A percentile compares a stretch with the other conserved stretches of the same genome.
These are phyloP conservation scores for Poa pratensis DNA, from an alignment of 176 grass and related monocot species.

Conservation along the genomic window DNA sequence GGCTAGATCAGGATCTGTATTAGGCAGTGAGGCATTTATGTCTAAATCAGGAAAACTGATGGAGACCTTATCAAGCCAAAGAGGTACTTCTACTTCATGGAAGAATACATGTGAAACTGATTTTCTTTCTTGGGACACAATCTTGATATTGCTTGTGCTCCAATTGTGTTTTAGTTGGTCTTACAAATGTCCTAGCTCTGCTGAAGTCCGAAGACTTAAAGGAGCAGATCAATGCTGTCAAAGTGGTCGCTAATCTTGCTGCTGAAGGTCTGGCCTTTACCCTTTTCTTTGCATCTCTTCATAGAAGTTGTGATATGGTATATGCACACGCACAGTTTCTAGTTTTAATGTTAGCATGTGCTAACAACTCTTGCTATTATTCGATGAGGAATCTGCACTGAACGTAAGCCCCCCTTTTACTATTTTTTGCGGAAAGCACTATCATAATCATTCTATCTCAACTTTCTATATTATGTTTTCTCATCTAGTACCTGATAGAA, in stretches of 20 bases:
- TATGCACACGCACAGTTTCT: slow-evolving; percentile 3
- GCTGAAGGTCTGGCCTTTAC: slow-evolving; percentile 67
- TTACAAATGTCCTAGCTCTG: slow-evolving; percentile 74
- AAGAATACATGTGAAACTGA: not conserved
- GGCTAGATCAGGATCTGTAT: slow-evolving; percentile 65
- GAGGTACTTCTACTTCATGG: slow-evolving; percentile 52
- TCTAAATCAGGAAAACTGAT: slow-evolving; percentile 67
- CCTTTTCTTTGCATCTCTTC: slow-evolving; percentile 15
- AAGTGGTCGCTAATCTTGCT: slow-evolving; percentile 87
- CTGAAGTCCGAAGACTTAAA: slow-evolving; percentile 93
- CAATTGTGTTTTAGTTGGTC: slow-evolving; percentile 63
- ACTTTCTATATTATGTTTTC: slow-evolving; percentile 23
- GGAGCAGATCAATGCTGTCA: slow-evolving; percentile 84
- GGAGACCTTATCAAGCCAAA: slow-evolving; percentile 66
- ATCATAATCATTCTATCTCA: not conserved
- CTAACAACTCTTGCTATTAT: not conserved
- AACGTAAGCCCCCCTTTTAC: not conserved
- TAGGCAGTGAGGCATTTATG: slow-evolving; percentile 43
- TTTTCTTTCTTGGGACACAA: not conserved
- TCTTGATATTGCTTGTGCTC: slow-evolving; percentile 41
- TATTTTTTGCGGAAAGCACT: not conserved
- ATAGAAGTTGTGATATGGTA: slow-evolving; percentile 18
- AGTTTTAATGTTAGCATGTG: not conserved
- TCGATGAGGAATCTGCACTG: not conserved
- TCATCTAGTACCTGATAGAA: slow-evolving; percentile 7